A percentile compares a stretch with the other conserved stretches of the same genome.
Conservation (phyloP, 2,329 filamentous ascomycete genomes). For the Aspergillus sp. region DNA sequence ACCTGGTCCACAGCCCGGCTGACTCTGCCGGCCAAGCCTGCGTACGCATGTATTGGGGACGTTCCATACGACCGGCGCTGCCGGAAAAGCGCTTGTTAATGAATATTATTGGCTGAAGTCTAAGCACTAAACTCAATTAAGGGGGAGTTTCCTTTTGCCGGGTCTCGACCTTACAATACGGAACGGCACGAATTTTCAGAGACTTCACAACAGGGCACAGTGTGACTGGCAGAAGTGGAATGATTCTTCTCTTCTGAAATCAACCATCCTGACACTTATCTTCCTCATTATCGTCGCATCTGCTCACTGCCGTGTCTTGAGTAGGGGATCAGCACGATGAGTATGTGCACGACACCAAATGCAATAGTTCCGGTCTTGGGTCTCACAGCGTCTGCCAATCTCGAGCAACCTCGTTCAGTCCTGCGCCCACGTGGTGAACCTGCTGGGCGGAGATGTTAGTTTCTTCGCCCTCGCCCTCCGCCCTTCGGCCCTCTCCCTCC, state of each 20-base stretch:
- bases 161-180: not conserved
- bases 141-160: not conserved
- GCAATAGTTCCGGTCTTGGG: constrained; percentile 21
- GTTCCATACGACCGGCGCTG: not conserved
- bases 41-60: not conserved
- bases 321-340: constrained; percentile 21
- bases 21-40: not conserved
- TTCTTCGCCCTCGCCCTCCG: constrained; percentile 43
- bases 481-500: constrained; percentile 34
- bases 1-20: constrained; percentile 4
- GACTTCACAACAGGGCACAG: not conserved
- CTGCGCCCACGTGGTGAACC: constrained; percentile 39
- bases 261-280: not conserved
- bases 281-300: not conserved
- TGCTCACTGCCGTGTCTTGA: not conserved
- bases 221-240: not conserved
- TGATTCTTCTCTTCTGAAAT: not conserved
- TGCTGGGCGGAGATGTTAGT: constrained; percentile 39
- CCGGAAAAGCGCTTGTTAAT: not conserved
- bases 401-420: constrained; percentile 33
- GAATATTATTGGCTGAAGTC: not conserved
- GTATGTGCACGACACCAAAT: constrained; percentile 29
- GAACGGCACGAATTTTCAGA: not conserved
- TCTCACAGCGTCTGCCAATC: constrained; percentile 30
- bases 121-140: not conserved